These are phyloP conservation scores for Citrullus mucosospermus DNA, from an alignment of 306 rosid species.

Conservation along the genomic window DNA sequence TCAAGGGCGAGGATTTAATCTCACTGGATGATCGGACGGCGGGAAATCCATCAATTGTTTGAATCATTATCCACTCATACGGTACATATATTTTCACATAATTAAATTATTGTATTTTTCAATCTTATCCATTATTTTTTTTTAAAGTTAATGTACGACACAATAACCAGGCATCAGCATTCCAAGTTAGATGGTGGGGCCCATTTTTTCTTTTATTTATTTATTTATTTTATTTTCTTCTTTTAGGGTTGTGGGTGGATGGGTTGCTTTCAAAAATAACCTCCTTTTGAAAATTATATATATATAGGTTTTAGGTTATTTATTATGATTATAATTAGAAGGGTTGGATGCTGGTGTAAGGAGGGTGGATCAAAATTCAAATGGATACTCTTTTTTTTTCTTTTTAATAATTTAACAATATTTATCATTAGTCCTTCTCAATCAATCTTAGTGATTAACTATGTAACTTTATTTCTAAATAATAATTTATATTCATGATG, in stretches of 20 bases:
- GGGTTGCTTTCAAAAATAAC: slow-evolving; percentile 16
- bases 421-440: background rate
- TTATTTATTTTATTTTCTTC: background rate
- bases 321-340: background rate
- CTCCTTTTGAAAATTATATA: background rate
- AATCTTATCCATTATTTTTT: background rate
- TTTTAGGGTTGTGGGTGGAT: background rate
- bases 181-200: background rate
- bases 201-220: background rate
- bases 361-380: background rate
- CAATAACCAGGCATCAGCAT: slow-evolving; percentile 2
- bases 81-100: slow-evolving; percentile 8
- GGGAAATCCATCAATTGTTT: background rate
- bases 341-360: background rate
- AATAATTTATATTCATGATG: background rate
- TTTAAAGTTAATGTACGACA: background rate
- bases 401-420: background rate
- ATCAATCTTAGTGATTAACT: background rate
- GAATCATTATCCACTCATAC: slow-evolving; percentile 13
- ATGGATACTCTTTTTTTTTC: background rate
- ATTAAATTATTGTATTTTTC: background rate
- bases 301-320: background rate
- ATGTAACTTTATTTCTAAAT: background rate
- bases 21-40: slow-evolving; percentile 18
- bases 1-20: slow-evolving; percentile 38